A percentile compares a stretch with the other conserved stretches of the same genome.
phyloP scores from a whole-genome alignment of 306 rosid species.

The Hippophae rhamnoides region DNA sequence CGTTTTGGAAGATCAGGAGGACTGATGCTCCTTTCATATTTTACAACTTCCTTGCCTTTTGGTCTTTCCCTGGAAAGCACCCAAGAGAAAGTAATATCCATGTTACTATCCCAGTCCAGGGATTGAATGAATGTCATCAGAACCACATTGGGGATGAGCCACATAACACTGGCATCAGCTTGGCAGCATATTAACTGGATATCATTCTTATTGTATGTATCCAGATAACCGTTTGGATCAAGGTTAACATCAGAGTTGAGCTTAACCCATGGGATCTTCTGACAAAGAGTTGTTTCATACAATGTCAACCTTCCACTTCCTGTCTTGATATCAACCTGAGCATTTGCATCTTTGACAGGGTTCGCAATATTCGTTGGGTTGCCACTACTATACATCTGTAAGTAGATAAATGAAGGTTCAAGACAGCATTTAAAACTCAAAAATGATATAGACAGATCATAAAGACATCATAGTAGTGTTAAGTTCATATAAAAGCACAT shows the following conservation, averaged over 20 bases:
- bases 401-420: constrained; percentile 14
- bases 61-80: constrained; percentile 75
- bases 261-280: constrained; percentile 56
- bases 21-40: constrained; percentile 30
- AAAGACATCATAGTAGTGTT: not conserved
- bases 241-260: constrained; percentile 38
- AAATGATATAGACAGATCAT: not conserved
- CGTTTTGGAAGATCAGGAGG: constrained; percentile 48
- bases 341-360: constrained; percentile 90
- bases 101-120: constrained; percentile 49
- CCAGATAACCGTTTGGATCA: constrained; percentile 55
- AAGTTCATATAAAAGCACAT: not conserved
- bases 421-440: not conserved
- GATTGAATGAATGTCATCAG: constrained; percentile 56
- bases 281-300: constrained; percentile 84
- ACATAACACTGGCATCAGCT: constrained; percentile 83
- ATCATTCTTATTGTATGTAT: constrained; percentile 65
- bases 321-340: constrained; percentile 79
- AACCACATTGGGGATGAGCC: constrained; percentile 86
- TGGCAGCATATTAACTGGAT: constrained; percentile 93
- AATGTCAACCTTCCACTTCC: constrained; percentile 71
- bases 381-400: constrained; percentile 98
- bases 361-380: constrained; percentile 96
- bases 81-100: constrained; percentile 70
- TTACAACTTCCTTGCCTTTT: constrained; percentile 83